Evolutionary conservation across 2,329 filamentous ascomycete genomes (phyloP).

Genomic region (Dendryphion nanum): DNA sequence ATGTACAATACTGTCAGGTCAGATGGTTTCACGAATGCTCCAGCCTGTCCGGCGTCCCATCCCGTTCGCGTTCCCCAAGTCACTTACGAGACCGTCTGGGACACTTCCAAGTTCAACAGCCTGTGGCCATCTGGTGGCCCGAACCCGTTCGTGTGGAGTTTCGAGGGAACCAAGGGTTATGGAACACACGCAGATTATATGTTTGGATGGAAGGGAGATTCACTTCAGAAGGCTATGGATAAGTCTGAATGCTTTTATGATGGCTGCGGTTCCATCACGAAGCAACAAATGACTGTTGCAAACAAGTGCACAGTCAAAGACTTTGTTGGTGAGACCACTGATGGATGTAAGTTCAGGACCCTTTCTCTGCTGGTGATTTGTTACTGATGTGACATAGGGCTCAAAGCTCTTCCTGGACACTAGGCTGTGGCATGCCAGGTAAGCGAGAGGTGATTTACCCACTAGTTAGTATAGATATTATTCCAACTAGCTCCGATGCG

Average conservation of each 20-base stretch:
- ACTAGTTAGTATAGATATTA: too few species aligned
- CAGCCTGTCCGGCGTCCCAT: constrained; percentile 19
- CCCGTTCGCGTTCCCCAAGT: constrained; percentile 24
- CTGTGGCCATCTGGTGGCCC: constrained; percentile 16
- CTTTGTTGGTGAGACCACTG: constrained; percentile 8
- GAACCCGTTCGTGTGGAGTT: constrained; percentile 21
- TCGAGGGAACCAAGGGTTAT: constrained; percentile 13
- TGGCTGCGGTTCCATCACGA: constrained; percentile 12
- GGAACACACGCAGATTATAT: constrained; percentile 25
- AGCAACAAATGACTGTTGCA: constrained; percentile 10
- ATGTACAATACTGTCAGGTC: constrained; percentile 23
- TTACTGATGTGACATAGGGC: not conserved
- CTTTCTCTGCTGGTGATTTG: not conserved
- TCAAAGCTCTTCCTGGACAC: not conserved
- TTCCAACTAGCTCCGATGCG: too few species aligned
- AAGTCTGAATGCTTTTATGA: constrained; percentile 16
- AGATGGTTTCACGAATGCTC: constrained; percentile 21
- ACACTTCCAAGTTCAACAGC: constrained; percentile 21
- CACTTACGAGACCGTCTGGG: constrained; percentile 22
- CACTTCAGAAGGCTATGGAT: constrained; percentile 11
- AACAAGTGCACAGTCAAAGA: constrained; percentile 13
- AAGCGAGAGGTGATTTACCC: too few species aligned
- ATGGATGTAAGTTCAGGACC: constrained; percentile 8
- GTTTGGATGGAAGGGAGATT: constrained; percentile 14
- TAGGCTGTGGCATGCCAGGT: too few species aligned